phyloP scores from a whole-genome alignment of 129 eudicot genomes.

The Centella asiatica region DNA sequence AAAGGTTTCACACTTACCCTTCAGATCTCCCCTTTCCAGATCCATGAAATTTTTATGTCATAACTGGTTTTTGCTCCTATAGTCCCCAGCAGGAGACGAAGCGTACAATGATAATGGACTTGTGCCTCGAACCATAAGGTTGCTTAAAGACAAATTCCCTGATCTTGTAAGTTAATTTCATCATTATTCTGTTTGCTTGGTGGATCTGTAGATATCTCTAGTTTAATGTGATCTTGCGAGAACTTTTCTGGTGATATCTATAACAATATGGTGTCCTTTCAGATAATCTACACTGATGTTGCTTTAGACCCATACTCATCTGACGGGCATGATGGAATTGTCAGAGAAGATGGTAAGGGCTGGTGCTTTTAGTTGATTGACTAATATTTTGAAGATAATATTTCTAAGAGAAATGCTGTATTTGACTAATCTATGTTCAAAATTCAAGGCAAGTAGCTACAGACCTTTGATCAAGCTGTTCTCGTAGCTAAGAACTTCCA shows the following conservation, averaged over 20 bases:
- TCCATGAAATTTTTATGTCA: not conserved
- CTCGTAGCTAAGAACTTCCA: no score
- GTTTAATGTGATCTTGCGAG: not conserved
- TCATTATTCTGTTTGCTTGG: not conserved
- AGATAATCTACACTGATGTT: slow-evolving; percentile 95
- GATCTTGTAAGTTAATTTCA: slow-evolving; percentile 68
- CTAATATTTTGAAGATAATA: not conserved
- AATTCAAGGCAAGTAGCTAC: no score
- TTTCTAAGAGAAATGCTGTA: not conserved
- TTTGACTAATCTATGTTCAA: no score
- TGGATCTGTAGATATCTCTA: not conserved
- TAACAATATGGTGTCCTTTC: slow-evolving; percentile 16
- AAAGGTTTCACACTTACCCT: slow-evolving; percentile 44
- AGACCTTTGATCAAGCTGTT: no score
- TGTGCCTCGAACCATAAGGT: slow-evolving; percentile 80
- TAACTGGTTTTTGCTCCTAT: slow-evolving; percentile 20
- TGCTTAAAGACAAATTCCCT: slow-evolving; percentile 92
- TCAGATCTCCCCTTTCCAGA: not conserved
- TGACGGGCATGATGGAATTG: slow-evolving; percentile 99
- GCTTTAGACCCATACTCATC: slow-evolving; percentile 99
- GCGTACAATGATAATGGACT: slow-evolving; percentile 91
- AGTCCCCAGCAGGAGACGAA: slow-evolving; percentile 95
- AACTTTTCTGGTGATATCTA: not conserved
- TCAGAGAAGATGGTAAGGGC: slow-evolving; percentile 91
- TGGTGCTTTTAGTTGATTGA: not conserved